Base-by-base conservation (phyloP, 2,329 filamentous ascomycete genomes). In the Trichoderma simmonsii region DNA sequence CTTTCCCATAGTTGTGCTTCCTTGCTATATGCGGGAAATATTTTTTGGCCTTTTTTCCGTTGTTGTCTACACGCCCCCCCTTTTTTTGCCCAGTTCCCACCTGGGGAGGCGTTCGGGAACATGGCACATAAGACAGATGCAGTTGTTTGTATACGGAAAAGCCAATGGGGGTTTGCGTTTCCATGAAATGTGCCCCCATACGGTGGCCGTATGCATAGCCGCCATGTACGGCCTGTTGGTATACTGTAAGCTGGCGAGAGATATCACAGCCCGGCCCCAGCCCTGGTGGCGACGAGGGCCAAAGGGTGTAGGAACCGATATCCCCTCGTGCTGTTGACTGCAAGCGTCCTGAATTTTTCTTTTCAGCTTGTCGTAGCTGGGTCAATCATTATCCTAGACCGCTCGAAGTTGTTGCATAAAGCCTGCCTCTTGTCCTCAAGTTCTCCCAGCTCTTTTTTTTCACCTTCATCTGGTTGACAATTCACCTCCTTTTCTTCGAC, bases 21-120 rank as follows among this genome's bases (percentile, higher is more conserved):
- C 39, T 15, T 43, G 34, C 30, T 63, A 56, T 63, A 63, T 72
- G 70, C 64, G 70, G 70, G 57, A 72, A 72, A 69, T 69, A 61
- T 36, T 61, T 21, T 11, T 57, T 18, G 15, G 24, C 14, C 12
- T 21, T 48, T 59, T 32, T 43, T 56, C 8, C 30, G 43, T 68
- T 24, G 32, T 26, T 51, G 24, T 51, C 8, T 28, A 51, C 56
- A 70, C 66, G 28, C 66, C 56, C 66, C 57, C 57, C 57, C 6
- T 39, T 62, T 51, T 1, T 62, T 26, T 56, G 30, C 18, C 24
- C 24, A 24, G 24, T 11, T 34, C n/a, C 32, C 57, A 65, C 63
- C 7, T 26, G 51, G 63, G 64, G 64, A 24, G 32, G 48, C 51
- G n/a, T 60, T 12, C 18, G 57, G 57, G 28, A 30, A 56, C 63